Evolutionary conservation across 2,329 filamentous ascomycete genomes (phyloP).

Genomic region (Lasiodiplodia sp.): DNA sequence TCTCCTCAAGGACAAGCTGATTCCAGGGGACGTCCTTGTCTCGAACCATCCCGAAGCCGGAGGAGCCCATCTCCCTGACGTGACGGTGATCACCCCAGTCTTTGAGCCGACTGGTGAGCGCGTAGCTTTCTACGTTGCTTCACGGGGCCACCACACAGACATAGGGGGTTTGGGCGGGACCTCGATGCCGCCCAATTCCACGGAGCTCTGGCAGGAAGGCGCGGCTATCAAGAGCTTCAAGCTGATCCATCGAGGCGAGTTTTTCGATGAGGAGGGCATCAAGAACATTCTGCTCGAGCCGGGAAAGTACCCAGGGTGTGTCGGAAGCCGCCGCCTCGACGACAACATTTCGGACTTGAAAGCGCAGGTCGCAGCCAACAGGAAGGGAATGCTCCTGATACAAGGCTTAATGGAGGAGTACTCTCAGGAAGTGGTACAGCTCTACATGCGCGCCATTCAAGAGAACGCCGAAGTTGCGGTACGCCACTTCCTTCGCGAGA

Average conservation of each 20-base stretch:
- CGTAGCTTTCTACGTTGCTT: slow-evolving; percentile 39
- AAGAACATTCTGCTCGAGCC: slow-evolving; percentile 41
- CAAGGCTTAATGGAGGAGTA: slow-evolving; percentile 47
- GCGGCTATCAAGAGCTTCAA: slow-evolving; percentile 55
- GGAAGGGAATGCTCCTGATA: slow-evolving; percentile 46
- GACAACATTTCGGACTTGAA: slow-evolving; percentile 49
- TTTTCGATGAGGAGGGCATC: slow-evolving; percentile 45
- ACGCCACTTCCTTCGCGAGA: slow-evolving; percentile 57
- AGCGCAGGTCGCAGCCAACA: slow-evolving; percentile 45
- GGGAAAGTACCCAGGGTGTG: slow-evolving; percentile 40
- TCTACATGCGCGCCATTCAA: slow-evolving; percentile 52
- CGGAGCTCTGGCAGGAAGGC: slow-evolving; percentile 57
- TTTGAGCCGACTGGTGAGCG: slow-evolving; percentile 35
- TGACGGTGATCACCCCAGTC: slow-evolving; percentile 40
- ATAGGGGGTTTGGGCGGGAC: slow-evolving; percentile 51
- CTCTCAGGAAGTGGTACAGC: slow-evolving; percentile 44
- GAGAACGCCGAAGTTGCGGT: slow-evolving; percentile 45
- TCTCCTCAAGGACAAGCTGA: slow-evolving; percentile 34
- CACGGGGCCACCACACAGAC: slow-evolving; percentile 40
- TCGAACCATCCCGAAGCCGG: slow-evolving; percentile 40
- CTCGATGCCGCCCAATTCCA: slow-evolving; percentile 51
- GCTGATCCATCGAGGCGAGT: slow-evolving; percentile 43
- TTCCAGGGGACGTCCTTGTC: slow-evolving; percentile 40
- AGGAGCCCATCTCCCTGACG: slow-evolving; percentile 41
- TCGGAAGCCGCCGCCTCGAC: slow-evolving; percentile 40